These are phyloP conservation scores for Tripterygium wilfordii DNA, from an alignment of 177 flowering plant species.

Conservation along the genomic window DNA sequence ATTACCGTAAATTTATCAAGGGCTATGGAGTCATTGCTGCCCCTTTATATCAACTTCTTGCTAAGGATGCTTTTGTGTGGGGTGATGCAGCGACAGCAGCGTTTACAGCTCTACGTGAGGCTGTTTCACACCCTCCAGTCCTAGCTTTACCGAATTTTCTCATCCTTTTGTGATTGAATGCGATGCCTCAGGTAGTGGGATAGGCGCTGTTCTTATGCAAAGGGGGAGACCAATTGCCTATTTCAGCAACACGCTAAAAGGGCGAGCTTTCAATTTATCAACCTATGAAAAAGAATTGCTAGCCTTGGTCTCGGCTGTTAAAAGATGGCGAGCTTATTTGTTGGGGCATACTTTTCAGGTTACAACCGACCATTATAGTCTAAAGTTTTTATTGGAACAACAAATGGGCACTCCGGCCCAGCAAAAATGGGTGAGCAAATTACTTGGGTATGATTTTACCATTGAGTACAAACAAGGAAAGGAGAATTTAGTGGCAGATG, in stretches of 20 bases:
- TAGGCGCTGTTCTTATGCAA: constrained; percentile 8
- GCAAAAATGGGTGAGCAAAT: not conserved
- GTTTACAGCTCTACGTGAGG: not conserved
- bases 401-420: not conserved
- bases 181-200: not conserved
- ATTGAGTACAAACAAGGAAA: not conserved
- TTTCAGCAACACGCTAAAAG: not conserved
- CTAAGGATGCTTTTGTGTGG: not conserved
- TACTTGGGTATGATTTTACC: not conserved
- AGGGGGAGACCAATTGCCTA: not conserved
- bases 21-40: constrained; percentile 9
- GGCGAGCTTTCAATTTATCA: not conserved
- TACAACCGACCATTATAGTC: not conserved
- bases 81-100: not conserved
- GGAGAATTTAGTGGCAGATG: constrained; percentile 2
- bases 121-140: not conserved
- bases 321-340: constrained; percentile 5
- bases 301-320: not conserved
- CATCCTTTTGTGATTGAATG: not conserved
- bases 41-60: not conserved
- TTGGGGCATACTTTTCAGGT: not conserved
- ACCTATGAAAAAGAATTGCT: constrained; percentile 7
- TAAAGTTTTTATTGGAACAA: not conserved
- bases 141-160: not conserved
- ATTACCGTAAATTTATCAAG: constrained; percentile 13